A percentile compares a stretch with the other conserved stretches of the same genome.
Evolutionary conservation across 768 basidiomycete genomes (phyloP).

Genomic region (Russula sp.): DNA sequence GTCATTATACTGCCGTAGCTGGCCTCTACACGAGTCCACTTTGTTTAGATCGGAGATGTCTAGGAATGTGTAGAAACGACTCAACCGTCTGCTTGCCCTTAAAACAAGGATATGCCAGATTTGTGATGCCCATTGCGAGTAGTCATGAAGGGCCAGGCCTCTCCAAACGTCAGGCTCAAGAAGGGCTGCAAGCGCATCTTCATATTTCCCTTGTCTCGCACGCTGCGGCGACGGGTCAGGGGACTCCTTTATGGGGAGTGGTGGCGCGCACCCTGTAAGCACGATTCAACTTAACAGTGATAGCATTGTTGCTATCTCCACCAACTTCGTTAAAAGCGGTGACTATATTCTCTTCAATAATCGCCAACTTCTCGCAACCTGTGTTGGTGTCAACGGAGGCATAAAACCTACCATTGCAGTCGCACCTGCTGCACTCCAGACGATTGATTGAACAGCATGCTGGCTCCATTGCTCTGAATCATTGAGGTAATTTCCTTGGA

Average conservation of each 20-base stretch:
- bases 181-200: slow-evolving; percentile 52
- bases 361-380: slow-evolving; percentile 64
- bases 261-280: slow-evolving; percentile 49
- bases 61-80: background rate
- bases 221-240: slow-evolving; percentile 33
- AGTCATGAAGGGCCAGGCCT: slow-evolving; percentile 55
- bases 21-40: slow-evolving; percentile 40
- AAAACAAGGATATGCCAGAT: slow-evolving; percentile 73
- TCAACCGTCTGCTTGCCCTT: slow-evolving; percentile 59
- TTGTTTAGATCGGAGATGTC: background rate
- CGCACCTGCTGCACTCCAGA: slow-evolving; percentile 66
- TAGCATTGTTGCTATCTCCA: slow-evolving; percentile 51
- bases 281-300: slow-evolving; percentile 55
- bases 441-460: slow-evolving; percentile 64
- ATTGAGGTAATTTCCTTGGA: slow-evolving; percentile 39
- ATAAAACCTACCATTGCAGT: background rate
- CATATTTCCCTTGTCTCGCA: slow-evolving; percentile 63
- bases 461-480: slow-evolving; percentile 63
- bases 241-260: background rate
- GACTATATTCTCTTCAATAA: slow-evolving; percentile 62
- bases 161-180: slow-evolving; percentile 66
- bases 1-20: slow-evolving; percentile 58
- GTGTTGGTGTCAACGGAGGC: slow-evolving; percentile 14
- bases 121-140: slow-evolving; percentile 63
- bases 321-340: slow-evolving; percentile 56